Evolutionary conservation across 1,139 yeast species (phyloP).

Genomic region (Candida buenavistaensis): DNA sequence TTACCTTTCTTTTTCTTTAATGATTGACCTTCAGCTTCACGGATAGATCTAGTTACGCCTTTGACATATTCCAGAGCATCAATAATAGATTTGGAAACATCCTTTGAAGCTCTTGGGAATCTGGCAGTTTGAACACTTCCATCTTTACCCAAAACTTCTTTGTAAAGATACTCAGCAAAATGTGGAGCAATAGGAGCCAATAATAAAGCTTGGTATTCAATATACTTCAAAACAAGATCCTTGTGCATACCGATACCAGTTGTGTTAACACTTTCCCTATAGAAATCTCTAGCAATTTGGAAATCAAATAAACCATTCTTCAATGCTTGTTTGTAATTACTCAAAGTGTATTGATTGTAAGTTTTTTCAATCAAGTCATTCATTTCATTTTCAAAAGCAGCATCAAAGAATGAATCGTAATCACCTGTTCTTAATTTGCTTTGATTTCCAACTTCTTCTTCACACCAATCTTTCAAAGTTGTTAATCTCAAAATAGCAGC

Average conservation of each 20-base stretch:
- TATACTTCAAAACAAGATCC: slow-evolving; percentile 76
- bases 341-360: slow-evolving; percentile 63
- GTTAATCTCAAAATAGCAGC: slow-evolving; percentile 94
- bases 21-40: slow-evolving; percentile 89
- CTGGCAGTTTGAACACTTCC: slow-evolving; percentile 68
- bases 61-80: slow-evolving; percentile 81
- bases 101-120: slow-evolving; percentile 76
- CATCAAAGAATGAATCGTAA: slow-evolving; percentile 69
- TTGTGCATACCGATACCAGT: slow-evolving; percentile 69
- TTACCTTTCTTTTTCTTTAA: slow-evolving; percentile 90
- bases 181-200: slow-evolving; percentile 96
- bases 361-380: slow-evolving; percentile 76
- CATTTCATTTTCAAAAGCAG: slow-evolving; percentile 93
- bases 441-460: slow-evolving; percentile 57
- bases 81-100: slow-evolving; percentile 58
- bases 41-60: slow-evolving; percentile 73
- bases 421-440: slow-evolving; percentile 71
- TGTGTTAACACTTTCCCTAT: slow-evolving; percentile 73
- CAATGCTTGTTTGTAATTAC: slow-evolving; percentile 86
- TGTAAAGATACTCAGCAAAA: slow-evolving; percentile 86
- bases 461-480: slow-evolving; percentile 95
- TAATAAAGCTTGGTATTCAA: slow-evolving; percentile 81
- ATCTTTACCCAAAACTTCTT: slow-evolving; percentile 67
- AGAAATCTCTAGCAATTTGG: slow-evolving; percentile 94
- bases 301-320: slow-evolving; percentile 90